Evolutionary conservation across 2,329 filamentous ascomycete species (phyloP).

Genomic region (Ophiostoma piceae): DNA sequence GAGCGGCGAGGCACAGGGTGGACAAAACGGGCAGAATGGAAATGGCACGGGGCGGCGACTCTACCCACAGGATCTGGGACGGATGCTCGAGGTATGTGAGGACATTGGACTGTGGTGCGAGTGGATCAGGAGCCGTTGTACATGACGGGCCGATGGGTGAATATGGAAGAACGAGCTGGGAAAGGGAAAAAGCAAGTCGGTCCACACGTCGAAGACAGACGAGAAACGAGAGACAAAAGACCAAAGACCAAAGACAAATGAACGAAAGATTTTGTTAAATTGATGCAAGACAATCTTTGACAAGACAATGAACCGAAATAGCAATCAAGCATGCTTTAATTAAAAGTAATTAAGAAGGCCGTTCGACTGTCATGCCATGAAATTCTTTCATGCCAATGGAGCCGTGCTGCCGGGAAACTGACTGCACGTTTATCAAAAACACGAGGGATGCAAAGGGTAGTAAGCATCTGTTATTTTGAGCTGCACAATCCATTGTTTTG

Average conservation of each 20-base stretch:
- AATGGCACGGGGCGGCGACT: slow-evolving; percentile 35
- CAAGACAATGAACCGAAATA: neutral
- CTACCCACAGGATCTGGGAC: slow-evolving; percentile 41
- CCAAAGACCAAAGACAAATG: too few relatives aligned
- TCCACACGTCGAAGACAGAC: too few relatives aligned
- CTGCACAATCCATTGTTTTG: neutral
- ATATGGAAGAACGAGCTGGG: slow-evolving; percentile 4
- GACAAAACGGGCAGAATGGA: slow-evolving; percentile 27
- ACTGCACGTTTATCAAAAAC: neutral
- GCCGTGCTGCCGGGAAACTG: neutral
- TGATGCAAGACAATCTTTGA: neutral
- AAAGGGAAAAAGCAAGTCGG: neutral
- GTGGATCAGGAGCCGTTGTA: slow-evolving; percentile 43
- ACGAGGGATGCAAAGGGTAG: neutral
- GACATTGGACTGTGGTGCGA: slow-evolving; percentile 51
- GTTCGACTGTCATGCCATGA: neutral
- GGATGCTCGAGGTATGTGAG: slow-evolving; percentile 46
- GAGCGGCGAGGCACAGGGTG: slow-evolving; percentile 3
- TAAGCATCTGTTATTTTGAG: too few relatives aligned
- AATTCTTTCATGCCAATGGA: neutral
- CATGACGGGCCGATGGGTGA: slow-evolving; percentile 23
- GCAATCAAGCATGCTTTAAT: neutral
- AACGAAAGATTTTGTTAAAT: too few relatives aligned
- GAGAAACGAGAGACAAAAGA: too few relatives aligned
- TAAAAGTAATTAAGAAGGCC: neutral